These are phyloP conservation scores for Dipteronia dyeriana DNA, from an alignment of 345 rosid species.

Conservation along the genomic window DNA sequence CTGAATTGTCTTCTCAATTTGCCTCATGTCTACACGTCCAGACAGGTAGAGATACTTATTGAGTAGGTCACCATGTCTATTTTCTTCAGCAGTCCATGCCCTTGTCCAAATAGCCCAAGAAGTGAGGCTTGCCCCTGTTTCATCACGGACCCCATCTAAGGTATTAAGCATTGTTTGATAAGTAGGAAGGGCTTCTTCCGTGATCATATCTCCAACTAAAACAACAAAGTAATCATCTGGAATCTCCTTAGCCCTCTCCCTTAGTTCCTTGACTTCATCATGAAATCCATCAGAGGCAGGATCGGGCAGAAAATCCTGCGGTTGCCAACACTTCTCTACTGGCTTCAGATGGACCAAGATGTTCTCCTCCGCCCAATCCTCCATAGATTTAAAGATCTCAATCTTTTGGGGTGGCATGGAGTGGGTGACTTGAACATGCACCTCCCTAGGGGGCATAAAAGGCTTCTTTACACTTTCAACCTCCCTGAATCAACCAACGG, in stretches of 20 bases:
- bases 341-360: slow-evolving; percentile 70
- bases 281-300: slow-evolving; percentile 78
- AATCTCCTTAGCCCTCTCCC: slow-evolving; percentile 76
- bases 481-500: slow-evolving; percentile 50
- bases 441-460: slow-evolving; percentile 75
- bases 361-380: slow-evolving; percentile 81
- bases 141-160: slow-evolving; percentile 52
- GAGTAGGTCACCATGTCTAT: slow-evolving; percentile 76
- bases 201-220: slow-evolving; percentile 62
- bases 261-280: slow-evolving; percentile 78
- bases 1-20: slow-evolving; percentile 72
- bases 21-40: slow-evolving; percentile 74
- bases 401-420: slow-evolving; percentile 91
- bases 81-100: slow-evolving; percentile 83
- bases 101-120: slow-evolving; percentile 76
- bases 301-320: slow-evolving; percentile 89
- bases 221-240: slow-evolving; percentile 83
- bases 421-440: slow-evolving; percentile 84
- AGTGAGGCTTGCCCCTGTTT: slow-evolving; percentile 67
- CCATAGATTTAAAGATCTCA: slow-evolving; percentile 87
- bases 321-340: slow-evolving; percentile 95
- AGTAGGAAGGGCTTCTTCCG: slow-evolving; percentile 64
- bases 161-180: slow-evolving; percentile 55
- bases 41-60: slow-evolving; percentile 68
- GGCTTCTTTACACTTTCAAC: slow-evolving; percentile 73